Base-by-base conservation (phyloP, 352 stramenopile genomes). In the Thraustochytrium striatum region DNA sequence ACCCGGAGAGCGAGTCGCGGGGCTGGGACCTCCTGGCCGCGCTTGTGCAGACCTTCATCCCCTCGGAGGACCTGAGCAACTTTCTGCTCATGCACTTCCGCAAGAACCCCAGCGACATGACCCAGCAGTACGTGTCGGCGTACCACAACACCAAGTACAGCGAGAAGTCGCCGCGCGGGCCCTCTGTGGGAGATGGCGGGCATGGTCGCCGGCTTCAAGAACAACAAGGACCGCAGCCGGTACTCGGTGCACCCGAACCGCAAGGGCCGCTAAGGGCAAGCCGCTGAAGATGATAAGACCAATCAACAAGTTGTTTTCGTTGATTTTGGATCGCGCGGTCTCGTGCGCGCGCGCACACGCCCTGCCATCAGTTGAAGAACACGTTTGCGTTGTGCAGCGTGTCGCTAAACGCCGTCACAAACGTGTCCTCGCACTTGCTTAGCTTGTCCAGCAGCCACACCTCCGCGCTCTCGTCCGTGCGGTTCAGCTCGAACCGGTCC, bases 61-160 rank as follows among this genome's bases (percentile, higher is more conserved):
- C 86, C n/a, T 84, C 84, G 3, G 84, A 86, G n/a, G 82, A 86
- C 5, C 62, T 89, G 32, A 82, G 88, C 52, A 87, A 89, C 72
- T 85, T 82, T 78, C 53, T 88, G 3, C 75, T 84, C 62, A 79
- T 84, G n/a, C 87, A 84, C 72, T 62, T 88, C 30, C 81, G 84
- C 55, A 72, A 82, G 47, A n/a, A n/a, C n/a, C 57, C 33, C 30
- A 47, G 28, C 0, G 32, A 81, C 28, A 9, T 79, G 11, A 19
- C 28, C 5, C 55, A 75, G 33, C 21, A 80, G 36, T 80, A 59
- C 30, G 41, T 80, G 25, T 61, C 55, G 7, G 58, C 57, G 32
- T 59, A 79, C 30, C 70, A 80, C 47, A 73, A 72, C 53, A 80
- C 70, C 33, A 80, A 75, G 30, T 80, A 80, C 3, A 35, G 55